phyloP scores from a whole-genome alignment of 495 filamentous ascomycete genomes.

The Penicillium herquei region DNA sequence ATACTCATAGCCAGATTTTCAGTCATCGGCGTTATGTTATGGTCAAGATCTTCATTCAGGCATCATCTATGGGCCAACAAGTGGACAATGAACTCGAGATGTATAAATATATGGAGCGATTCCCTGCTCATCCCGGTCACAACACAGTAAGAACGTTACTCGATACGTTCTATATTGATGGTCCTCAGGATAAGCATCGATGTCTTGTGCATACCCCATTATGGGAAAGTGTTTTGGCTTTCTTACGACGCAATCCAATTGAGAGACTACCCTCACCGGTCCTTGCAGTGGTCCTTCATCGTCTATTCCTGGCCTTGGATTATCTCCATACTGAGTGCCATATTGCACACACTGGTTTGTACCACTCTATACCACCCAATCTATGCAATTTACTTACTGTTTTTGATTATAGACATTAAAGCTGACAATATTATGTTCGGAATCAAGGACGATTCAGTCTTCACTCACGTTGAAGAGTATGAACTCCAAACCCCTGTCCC shows the following conservation, averaged over 20 bases:
- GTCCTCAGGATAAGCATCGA: conserved; percentile 37
- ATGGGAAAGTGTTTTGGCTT: conserved; percentile 39
- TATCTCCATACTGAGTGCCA: conserved; percentile 48
- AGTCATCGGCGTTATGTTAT: conserved; percentile 29
- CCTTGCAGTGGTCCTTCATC: conserved; percentile 23
- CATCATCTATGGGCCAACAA: conserved; percentile 24
- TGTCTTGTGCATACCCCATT: conserved; percentile 44
- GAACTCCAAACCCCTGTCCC: conserved; percentile 29
- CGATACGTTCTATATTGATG: conserved; percentile 34
- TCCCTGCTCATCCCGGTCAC: conserved; percentile 21
- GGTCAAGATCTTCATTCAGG: conserved; percentile 34
- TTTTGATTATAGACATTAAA: conserved; percentile 31
- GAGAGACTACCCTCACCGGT: conserved; percentile 23
- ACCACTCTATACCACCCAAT: not conserved
- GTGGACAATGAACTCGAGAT: conserved; percentile 37
- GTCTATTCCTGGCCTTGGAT: conserved; percentile 42
- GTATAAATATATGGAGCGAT: conserved; percentile 14
- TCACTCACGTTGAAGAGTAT: conserved; percentile 26
- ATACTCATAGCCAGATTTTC: not conserved
- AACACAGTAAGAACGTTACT: conserved; percentile 22
- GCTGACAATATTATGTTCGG: conserved; percentile 34
- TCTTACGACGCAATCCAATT: conserved; percentile 31
- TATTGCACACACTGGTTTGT: conserved; percentile 41
- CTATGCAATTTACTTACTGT: not conserved
- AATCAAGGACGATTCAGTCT: conserved; percentile 25